Base-by-base conservation (phyloP, 768 basidiomycete species). In the Collybia nuda region DNA sequence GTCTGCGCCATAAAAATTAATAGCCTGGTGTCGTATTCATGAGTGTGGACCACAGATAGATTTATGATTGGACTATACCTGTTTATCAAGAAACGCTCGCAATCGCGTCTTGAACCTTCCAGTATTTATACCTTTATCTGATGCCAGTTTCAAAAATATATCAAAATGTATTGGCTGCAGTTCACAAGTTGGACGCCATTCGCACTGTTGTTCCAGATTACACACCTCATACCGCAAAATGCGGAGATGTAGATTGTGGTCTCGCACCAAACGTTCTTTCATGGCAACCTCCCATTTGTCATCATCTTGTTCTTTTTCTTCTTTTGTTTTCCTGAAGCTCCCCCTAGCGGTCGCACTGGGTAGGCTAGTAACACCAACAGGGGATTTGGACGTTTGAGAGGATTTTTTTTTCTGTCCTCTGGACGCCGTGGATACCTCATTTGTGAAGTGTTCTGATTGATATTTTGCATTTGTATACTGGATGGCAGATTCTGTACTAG, bases 181-280 rank as follows among this genome's bases (percentile, higher is more conserved):
- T 38, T 39, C 36, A 19, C 37, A 7, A 22, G 37, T 47, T 43
- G 40, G 5, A 48, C 21, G 35, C 39, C 39, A 35, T 18, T 19
- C 14, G 23, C 5, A 9, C 4, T 29, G 18, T 21, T 17, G 24
- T 23, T 14, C 19, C 26, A 7, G 17, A 17, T 32, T 26, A 56
- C 75, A 21, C 52, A 84, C 85, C 74, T 89, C 85, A 59, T 82
- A 86, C 22, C 85, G 81, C 55, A 89, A 62, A 52, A 89, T 75
- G 35, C 80, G 78, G 29, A 74, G 61, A 60, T 86, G 68, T 5
- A 89, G 68, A 40, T 67, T 66, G 11, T 59, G 62, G 63, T 87
- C 74, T 44, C 64, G 55, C 2, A 73, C 46, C 47, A 86, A 79
- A 38, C 64, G 65, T 1, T 62, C 62, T 59, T 62, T 75, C 54